Evolutionary conservation across 2,329 filamentous ascomycete species (phyloP).

Genomic region (Thelonectria olida): DNA sequence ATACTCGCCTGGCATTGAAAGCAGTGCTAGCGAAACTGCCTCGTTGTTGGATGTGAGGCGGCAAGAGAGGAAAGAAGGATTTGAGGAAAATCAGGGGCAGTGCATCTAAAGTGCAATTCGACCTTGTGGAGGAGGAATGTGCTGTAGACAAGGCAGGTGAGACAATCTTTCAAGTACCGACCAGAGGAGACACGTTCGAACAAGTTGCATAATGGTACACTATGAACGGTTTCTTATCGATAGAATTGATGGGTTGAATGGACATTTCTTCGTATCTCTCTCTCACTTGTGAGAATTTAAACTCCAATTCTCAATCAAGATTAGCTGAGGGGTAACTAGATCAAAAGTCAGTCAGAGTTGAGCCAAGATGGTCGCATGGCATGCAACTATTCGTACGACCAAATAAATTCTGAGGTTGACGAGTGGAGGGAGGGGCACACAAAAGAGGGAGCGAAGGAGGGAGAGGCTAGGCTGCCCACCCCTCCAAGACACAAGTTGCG

Average conservation of each 20-base stretch:
- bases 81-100: constrained; percentile 4
- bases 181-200: background rate
- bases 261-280: background rate
- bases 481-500: background rate
- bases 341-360: constrained; percentile 12
- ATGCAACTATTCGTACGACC: too few species aligned
- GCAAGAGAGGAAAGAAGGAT: constrained; percentile 1
- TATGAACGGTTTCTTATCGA: too few species aligned
- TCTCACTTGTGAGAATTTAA: background rate
- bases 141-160: background rate
- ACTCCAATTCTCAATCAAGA: background rate
- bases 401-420: too few species aligned
- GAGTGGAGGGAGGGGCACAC: background rate
- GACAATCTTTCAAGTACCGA: background rate
- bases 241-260: background rate
- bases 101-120: background rate
- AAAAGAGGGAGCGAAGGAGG: constrained; percentile 27
- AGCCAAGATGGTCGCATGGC: too few species aligned
- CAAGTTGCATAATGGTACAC: background rate
- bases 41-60: background rate
- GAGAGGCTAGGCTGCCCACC: constrained; percentile 22
- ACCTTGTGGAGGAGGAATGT: too few species aligned
- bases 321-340: background rate
- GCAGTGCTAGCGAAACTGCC: too few species aligned
- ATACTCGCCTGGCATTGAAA: too few species aligned